phyloP scores from a whole-genome alignment of 2,329 filamentous ascomycete species.

The Cadophora sp. region DNA sequence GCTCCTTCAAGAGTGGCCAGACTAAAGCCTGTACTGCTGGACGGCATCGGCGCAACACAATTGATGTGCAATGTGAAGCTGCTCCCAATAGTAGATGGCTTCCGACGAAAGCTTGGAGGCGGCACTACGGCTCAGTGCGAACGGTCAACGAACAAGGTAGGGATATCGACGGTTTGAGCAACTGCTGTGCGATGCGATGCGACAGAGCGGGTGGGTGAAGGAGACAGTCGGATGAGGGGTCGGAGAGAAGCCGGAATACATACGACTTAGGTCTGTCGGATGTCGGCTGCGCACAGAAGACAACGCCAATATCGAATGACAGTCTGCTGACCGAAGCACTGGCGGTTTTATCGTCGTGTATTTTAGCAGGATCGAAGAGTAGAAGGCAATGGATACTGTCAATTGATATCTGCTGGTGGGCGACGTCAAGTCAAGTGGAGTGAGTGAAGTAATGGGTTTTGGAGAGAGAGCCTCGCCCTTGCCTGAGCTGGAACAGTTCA shows the following conservation, averaged over 20 bases:
- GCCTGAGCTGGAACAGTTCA: neutral
- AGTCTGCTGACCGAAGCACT: neutral
- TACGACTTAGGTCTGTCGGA: constrained; percentile 2
- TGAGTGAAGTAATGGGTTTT: neutral
- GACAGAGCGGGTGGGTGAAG: neutral
- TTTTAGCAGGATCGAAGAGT: too few relatives aligned
- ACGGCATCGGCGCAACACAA: neutral
- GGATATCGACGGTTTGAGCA: constrained; percentile 1
- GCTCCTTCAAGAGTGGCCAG: too few relatives aligned
- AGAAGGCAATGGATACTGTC: neutral
- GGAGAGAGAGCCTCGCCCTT: neutral
- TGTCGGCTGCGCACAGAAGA: neutral
- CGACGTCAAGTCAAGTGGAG: neutral
- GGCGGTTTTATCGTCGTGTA: neutral
- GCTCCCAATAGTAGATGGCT: neutral
- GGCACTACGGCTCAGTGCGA: neutral
- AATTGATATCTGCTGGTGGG: neutral
- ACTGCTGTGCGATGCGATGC: neutral
- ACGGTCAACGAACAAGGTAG: neutral
- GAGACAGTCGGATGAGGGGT: constrained; percentile 1
- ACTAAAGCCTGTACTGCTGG: neutral
- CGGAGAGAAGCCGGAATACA: neutral
- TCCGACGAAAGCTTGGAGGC: constrained; percentile 5
- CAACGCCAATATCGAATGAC: neutral
- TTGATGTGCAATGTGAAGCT: constrained; percentile 1